Percentiles rank a stretch among this genome's conserved stretches.
Evolutionary conservation across 495 filamentous ascomycete genomes (phyloP).

Genomic region (Pseudotulostoma volvatum): DNA sequence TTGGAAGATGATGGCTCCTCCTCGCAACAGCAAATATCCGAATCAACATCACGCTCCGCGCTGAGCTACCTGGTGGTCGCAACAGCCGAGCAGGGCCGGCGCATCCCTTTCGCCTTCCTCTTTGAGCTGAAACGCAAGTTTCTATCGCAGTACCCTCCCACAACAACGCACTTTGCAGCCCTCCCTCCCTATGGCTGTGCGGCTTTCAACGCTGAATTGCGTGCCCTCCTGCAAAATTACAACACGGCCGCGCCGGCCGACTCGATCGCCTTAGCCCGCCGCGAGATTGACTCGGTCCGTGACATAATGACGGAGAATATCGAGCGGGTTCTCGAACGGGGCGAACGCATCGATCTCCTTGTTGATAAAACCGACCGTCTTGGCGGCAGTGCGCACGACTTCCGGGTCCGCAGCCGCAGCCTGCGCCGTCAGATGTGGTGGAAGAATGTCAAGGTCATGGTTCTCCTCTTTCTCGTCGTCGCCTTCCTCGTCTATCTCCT

Average conservation of each 20-base stretch:
- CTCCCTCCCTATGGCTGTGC: slow-evolving; percentile 83
- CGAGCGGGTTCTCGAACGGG: slow-evolving; percentile 83
- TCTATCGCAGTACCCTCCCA: slow-evolving; percentile 50
- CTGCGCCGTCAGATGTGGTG: slow-evolving; percentile 95
- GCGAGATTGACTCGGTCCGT: slow-evolving; percentile 81
- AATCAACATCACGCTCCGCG: slow-evolving; percentile 47
- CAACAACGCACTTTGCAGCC: slow-evolving; percentile 52
- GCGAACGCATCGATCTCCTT: slow-evolving; percentile 85
- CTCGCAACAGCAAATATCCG: slow-evolving; percentile 10
- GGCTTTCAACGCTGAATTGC: slow-evolving; percentile 66
- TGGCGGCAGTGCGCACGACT: slow-evolving; percentile 74
- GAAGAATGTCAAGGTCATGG: slow-evolving; percentile 96
- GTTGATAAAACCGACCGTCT: slow-evolving; percentile 95
- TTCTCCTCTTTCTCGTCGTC: slow-evolving; percentile 62
- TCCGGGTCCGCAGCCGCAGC: slow-evolving; percentile 66
- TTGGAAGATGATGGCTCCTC: slow-evolving; percentile 33
- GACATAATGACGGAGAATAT: slow-evolving; percentile 99
- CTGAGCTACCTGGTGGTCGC: slow-evolving; percentile 79
- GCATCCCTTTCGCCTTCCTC: slow-evolving; percentile 84
- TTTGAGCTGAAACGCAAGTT: slow-evolving; percentile 85
- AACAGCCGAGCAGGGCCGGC: slow-evolving; percentile 57
- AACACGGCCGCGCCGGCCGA: slow-evolving; percentile 69
- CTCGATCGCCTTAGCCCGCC: slow-evolving; percentile 64
- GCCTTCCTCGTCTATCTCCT: slow-evolving; percentile 71
- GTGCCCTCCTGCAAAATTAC: slow-evolving; percentile 64